Conservation (phyloP, 1,284 basidiomycete species). For the Gymnopus androsaceus region DNA sequence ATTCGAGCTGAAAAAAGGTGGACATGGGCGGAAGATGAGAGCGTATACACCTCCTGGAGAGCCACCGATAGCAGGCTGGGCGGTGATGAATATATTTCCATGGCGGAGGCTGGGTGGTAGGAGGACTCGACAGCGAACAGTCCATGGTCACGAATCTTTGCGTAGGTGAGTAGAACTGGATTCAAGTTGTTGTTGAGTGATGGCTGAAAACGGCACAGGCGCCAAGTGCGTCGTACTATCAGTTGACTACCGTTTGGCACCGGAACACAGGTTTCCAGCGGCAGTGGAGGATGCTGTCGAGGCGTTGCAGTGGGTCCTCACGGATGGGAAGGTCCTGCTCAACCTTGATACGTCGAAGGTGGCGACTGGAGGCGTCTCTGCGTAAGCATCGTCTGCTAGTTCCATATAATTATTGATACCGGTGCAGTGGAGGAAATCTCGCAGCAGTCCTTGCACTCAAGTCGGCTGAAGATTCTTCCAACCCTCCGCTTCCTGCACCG, state of each 20-base stretch:
- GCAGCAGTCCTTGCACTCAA: slow-evolving; percentile 69
- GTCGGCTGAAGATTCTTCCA: slow-evolving; percentile 41
- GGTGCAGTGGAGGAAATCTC: slow-evolving; percentile 66
- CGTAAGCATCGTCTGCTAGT: slow-evolving; percentile 37
- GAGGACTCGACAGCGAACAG: slow-evolving; percentile 58
- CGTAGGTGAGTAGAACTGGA: background rate
- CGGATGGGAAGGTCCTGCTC: slow-evolving; percentile 41
- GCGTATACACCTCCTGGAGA: slow-evolving; percentile 59
- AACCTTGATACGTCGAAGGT: slow-evolving; percentile 28
- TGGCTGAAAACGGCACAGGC: slow-evolving; percentile 30
- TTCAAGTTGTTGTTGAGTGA: background rate
- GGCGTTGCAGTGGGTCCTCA: slow-evolving; percentile 62
- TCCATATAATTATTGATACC: background rate
- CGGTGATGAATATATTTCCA: slow-evolving; percentile 34
- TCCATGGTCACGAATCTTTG: slow-evolving; percentile 45
- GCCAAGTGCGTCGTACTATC: slow-evolving; percentile 59
- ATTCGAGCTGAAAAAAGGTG: slow-evolving; percentile 10
- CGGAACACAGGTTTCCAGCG: slow-evolving; percentile 73
- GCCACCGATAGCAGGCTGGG: slow-evolving; percentile 53
- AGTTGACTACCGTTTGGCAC: slow-evolving; percentile 75
- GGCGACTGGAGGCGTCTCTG: slow-evolving; percentile 66
- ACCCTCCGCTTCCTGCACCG: slow-evolving; percentile 47
- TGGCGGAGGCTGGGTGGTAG: slow-evolving; percentile 74
- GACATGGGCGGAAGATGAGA: slow-evolving; percentile 23
- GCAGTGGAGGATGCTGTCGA: slow-evolving; percentile 75